A percentile compares a stretch with the other conserved stretches of the same genome.
Evolutionary conservation across 139 green algal species (phyloP).

Genomic region (Spirogloea muscicola): DNA sequence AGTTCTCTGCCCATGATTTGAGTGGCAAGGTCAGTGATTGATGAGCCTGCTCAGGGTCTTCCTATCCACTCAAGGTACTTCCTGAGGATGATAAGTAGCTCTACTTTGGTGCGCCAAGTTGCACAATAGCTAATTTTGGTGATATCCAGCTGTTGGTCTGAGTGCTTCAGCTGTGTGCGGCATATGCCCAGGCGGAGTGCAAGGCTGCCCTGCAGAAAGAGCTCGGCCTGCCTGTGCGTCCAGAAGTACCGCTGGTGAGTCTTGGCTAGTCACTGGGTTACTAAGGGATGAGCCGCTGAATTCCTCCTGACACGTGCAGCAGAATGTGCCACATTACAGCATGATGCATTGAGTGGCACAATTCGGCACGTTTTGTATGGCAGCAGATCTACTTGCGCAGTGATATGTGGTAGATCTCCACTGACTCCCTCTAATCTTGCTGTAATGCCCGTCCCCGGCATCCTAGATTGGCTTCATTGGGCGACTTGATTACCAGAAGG

Average conservation of each 20-base stretch:
- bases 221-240: slow-evolving; percentile 81
- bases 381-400: neutral
- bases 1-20: slow-evolving; percentile 52
- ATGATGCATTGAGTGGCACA: no score
- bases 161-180: no score
- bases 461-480: slow-evolving; percentile 60
- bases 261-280: neutral
- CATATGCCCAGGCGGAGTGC: slow-evolving; percentile 62
- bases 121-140: no score
- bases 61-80: no score
- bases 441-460: neutral
- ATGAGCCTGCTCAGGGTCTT: no score
- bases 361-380: no score
- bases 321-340: no score
- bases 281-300: neutral
- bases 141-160: no score
- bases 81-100: no score
- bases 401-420: neutral
- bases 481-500: slow-evolving; percentile 78
- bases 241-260: slow-evolving; percentile 58
- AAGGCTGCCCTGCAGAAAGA: slow-evolving; percentile 71
- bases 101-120: no score
- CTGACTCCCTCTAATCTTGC: neutral
- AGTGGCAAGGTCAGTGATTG: slow-evolving; percentile 35
- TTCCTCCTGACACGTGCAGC: no score